Base-by-base conservation (phyloP, 108 stramenopile species). In the Thalassiosira profunda region DNA sequence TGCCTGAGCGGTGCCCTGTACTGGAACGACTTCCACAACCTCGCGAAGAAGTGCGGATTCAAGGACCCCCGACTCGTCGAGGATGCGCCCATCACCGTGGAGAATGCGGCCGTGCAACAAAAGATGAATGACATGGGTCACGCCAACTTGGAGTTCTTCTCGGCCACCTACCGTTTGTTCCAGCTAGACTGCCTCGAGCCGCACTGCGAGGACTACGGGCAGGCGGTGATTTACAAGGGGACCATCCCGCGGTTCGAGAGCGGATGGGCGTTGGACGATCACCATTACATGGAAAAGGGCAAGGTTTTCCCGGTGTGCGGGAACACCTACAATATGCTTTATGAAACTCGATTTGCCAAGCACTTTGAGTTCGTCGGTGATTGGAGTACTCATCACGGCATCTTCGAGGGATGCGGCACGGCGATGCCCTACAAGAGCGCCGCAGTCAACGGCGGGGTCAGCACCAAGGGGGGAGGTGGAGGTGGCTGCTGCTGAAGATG, bases 171-270 rank as follows among this genome's bases (percentile, higher is more conserved):
- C 63, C 88, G 97, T 10, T 79, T 97, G 66, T 97, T 96, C 74
- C 97, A 94, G 63, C 72, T 95, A 83, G 76, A 84, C 58, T 69
- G 83, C 49, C 79, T 97, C 65, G 97, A 98, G 70, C 93, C 95
- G 15, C 85, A 90, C 74, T 98, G 97, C 68, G 98, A 99, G 72
- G 96, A 97, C 72, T 98, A 94, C 82, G 97, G 97, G 25, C 95
- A 98, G 67, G 96, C 95, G 24, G 97, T 97, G 24, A 81, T 95
- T 33, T 99, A 99, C 88, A 96, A 97, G 83, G 98, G 98, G 1
- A 97, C 96, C 6, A 88, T 99, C 60, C 86, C 84, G 0, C 64
- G 92, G 45, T 84, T 79, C 61, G 85, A 86, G 31, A 81, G 84
- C 17, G 88, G 80, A 21, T 99, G 94, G 88, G 64, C 79, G 46